Conservation (phyloP, 2,329 filamentous ascomycete species). For the Hortaea sp. region DNA sequence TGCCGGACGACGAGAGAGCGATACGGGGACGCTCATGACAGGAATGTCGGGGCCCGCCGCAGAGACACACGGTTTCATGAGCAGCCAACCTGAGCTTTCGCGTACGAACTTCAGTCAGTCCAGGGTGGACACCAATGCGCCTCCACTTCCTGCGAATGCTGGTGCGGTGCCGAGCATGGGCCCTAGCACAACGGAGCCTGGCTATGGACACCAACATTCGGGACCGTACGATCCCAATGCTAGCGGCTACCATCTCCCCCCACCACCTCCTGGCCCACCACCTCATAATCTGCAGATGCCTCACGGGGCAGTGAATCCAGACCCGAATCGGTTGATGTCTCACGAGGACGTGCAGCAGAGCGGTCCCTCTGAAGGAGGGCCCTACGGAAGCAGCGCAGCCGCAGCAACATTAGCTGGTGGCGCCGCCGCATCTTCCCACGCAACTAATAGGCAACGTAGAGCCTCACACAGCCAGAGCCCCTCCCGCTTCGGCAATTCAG, state of each 20-base stretch:
- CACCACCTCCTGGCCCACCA: conserved; percentile 20
- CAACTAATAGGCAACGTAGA: conserved; percentile 9
- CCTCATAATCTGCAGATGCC: conserved; percentile 26
- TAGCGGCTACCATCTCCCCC: conserved; percentile 9
- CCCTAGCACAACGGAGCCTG: conserved; percentile 6
- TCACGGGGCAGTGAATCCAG: conserved; percentile 31
- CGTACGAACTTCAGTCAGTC: conserved; percentile 22
- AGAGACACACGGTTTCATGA: conserved; percentile 29
- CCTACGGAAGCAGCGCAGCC: conserved; percentile 4
- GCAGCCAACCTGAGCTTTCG: conserved; percentile 35
- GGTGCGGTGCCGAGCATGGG: conserved; percentile 12
- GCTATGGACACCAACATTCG: conserved; percentile 1
- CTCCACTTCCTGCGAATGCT: conserved; percentile 24
- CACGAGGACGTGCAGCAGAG: conserved; percentile 21
- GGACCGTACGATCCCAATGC: neutral
- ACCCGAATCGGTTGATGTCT: conserved; percentile 22
- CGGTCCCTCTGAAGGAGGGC: conserved; percentile 2
- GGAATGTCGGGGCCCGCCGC: conserved; percentile 10
- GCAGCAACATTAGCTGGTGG: conserved; percentile 13
- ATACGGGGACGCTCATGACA: conserved; percentile 23
- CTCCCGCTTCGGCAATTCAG: conserved; percentile 12
- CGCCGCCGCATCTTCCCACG: conserved; percentile 11
- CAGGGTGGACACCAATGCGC: conserved; percentile 19
- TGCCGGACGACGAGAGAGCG: conserved; percentile 16
- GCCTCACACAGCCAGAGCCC: conserved; percentile 18